A percentile compares a stretch with the other conserved stretches of the same genome.
Conservation (phyloP, 2,329 filamentous ascomycete genomes). For the Curvularia lunata region DNA sequence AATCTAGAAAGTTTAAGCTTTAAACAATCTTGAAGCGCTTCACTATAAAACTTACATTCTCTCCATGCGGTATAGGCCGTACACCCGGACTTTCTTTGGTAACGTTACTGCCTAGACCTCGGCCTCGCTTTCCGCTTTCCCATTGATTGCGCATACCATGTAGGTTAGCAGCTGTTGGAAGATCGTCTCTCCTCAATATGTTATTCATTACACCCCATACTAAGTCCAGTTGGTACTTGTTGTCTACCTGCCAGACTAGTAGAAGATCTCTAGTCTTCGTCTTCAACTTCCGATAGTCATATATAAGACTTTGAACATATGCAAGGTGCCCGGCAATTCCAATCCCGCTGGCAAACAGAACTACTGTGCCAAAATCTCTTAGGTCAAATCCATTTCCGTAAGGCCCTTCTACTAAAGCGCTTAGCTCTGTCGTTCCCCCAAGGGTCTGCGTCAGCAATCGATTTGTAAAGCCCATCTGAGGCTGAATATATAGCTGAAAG, state of each 20-base stretch:
- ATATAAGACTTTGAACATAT: conserved; percentile 21
- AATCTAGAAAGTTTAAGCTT: conserved; percentile 16
- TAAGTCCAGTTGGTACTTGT: conserved; percentile 14
- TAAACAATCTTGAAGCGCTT: neutral
- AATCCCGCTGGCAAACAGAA: conserved; percentile 26
- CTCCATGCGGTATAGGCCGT: conserved; percentile 9
- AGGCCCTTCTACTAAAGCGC: conserved; percentile 19
- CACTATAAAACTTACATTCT: conserved; percentile 16
- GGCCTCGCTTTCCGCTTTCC: conserved; percentile 5
- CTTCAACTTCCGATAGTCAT: conserved; percentile 9
- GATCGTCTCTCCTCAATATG: conserved; percentile 12
- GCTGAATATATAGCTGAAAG: conserved; percentile 20
- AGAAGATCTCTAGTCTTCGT: conserved; percentile 25
- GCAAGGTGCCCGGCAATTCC: conserved; percentile 20
- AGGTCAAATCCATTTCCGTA: conserved; percentile 19
- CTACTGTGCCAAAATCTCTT: conserved; percentile 22
- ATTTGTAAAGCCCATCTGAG: conserved; percentile 19
- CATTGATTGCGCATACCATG: neutral
- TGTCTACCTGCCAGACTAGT: conserved; percentile 21
- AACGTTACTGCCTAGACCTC: conserved; percentile 5
- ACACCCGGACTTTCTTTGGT: conserved; percentile 9
- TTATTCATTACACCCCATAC: conserved; percentile 16
- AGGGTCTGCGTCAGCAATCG: conserved; percentile 1
- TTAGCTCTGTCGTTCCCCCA: conserved; percentile 1
- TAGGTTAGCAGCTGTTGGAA: neutral